phyloP scores from a whole-genome alignment of 192 early-diverging fungal genomes.

The Lobosporangium transversale region DNA sequence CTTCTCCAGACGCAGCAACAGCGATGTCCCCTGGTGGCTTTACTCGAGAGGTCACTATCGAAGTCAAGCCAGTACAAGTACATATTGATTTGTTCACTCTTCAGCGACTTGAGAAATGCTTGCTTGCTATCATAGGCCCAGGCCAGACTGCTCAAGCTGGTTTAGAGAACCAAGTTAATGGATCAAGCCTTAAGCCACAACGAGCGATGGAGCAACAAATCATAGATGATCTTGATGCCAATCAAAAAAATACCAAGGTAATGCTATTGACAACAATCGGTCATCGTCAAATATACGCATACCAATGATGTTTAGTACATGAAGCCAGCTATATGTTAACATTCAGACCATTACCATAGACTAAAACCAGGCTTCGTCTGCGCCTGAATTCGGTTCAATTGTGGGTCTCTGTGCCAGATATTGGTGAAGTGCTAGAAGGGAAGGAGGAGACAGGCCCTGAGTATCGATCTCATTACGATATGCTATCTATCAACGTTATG shows the following conservation, averaged over 20 bases:
- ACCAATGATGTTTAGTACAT: too few species aligned
- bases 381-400: slow-evolving; percentile 42
- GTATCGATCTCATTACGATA: slow-evolving; percentile 35
- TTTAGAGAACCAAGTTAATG: background rate
- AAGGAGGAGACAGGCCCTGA: slow-evolving; percentile 36
- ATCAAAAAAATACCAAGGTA: slow-evolving; percentile 27
- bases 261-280: slow-evolving; percentile 11
- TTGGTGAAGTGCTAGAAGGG: slow-evolving; percentile 15
- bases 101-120: slow-evolving; percentile 56
- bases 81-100: slow-evolving; percentile 58
- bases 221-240: slow-evolving; percentile 43
- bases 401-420: slow-evolving; percentile 45
- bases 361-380: slow-evolving; percentile 23
- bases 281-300: too few species aligned
- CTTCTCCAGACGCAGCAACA: slow-evolving; percentile 2
- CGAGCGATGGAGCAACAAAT: slow-evolving; percentile 35
- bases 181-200: background rate
- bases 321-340: too few species aligned
- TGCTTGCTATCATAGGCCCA: slow-evolving; percentile 39
- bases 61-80: slow-evolving; percentile 60
- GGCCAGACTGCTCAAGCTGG: background rate
- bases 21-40: slow-evolving; percentile 3
- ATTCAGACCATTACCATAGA: slow-evolving; percentile 11
- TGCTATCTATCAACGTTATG: slow-evolving; percentile 30
- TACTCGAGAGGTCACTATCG: slow-evolving; percentile 52